Evolutionary conservation across 1,284 basidiomycete genomes (phyloP), one percentile per base, ranked within the genome.

Genomic region (Ustilago lituana): DNA sequence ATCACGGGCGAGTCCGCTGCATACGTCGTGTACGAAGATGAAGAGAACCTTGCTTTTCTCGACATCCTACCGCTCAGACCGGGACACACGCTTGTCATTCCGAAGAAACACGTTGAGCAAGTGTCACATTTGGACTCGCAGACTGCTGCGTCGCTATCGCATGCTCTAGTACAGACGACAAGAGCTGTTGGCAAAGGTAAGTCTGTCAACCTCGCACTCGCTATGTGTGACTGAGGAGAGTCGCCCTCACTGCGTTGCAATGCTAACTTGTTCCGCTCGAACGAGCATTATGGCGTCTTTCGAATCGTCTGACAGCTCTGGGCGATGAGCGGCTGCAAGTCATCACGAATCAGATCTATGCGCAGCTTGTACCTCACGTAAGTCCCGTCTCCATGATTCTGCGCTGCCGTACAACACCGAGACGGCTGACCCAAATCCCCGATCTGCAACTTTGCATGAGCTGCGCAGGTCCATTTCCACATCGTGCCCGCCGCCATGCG

Each of bases 281-380:
- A n/a, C n/a, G n/a, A n/a, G n/a, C n/a, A n/a, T n/a, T n/a, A n/a
- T n/a, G n/a, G n/a, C 7, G 8, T 40, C 17, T n/a, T 10, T 22
- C 6, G 24, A 19, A n/a, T 27, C n/a, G 3, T 17, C 11, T 33
- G 20, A n/a, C 48, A 72, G 74, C 68, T 1, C 50, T 76, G 9
- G 63, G 51, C n/a, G 74, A 76, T 24, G 74, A 76, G 22, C 38
- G 74, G n/a, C 17, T 76, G 38, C 74, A 76, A n/a, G 68, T 74
- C 20, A 67, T 71, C 40, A 70, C 74, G 1, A 76, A 79, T 55
- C 90, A 91, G 80, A 89, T 91, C 78, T 91, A 92, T 74, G 90
- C 89, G 0, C 90, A 91, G 76, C 88, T 89, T 6, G 89, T 91
- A 3, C 88, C 87, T n/a, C 90, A 91, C 83, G 89, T 90, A 64